Percentiles rank a stretch among this genome's conserved stretches.
Conservation (phyloP, 2,329 filamentous ascomycete species). For the Pyrenophora tritici-repentis region DNA sequence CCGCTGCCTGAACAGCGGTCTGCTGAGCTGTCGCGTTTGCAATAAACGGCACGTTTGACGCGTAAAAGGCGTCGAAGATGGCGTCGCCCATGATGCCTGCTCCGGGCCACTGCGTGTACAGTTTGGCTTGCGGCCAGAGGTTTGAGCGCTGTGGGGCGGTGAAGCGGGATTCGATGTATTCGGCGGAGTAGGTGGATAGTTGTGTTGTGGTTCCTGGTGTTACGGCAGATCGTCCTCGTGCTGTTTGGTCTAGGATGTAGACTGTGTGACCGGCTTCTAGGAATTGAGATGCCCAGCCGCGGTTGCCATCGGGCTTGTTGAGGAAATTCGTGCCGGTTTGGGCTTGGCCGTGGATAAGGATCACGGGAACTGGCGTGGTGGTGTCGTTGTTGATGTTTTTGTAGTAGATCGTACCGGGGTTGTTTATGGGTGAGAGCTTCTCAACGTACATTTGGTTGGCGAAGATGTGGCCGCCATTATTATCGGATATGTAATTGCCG, state of each 20-base stretch:
- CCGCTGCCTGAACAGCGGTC: too few species aligned
- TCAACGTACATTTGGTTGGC: slow-evolving; percentile 28
- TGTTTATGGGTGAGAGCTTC: slow-evolving; percentile 20
- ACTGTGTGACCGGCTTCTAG: slow-evolving; percentile 28
- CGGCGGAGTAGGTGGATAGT: too few species aligned
- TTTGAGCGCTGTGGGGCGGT: slow-evolving; percentile 19
- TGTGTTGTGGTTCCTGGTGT: slow-evolving; percentile 9
- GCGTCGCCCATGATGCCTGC: slow-evolving; percentile 22
- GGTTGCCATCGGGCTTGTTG: slow-evolving; percentile 22
- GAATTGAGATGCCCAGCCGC: slow-evolving; percentile 27
- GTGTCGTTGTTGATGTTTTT: slow-evolving; percentile 3
- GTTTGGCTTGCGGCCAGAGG: slow-evolving; percentile 19
- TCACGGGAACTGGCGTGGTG: slow-evolving; percentile 19
- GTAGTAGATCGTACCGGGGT: neutral
- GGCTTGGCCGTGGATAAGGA: slow-evolving; percentile 30
- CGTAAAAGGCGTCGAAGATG: slow-evolving; percentile 27
- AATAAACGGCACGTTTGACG: slow-evolving; percentile 20
- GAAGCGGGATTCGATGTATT: slow-evolving; percentile 19
- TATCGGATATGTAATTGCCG: slow-evolving; percentile 28
- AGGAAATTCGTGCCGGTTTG: slow-evolving; percentile 25
- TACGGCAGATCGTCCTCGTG: slow-evolving; percentile 19
- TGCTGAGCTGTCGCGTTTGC: slow-evolving; percentile 23
- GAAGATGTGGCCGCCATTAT: slow-evolving; percentile 23
- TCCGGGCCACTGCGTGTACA: slow-evolving; percentile 31
- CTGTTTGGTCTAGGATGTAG: slow-evolving; percentile 26